A percentile compares a stretch with the other conserved stretches of the same genome.
phyloP scores from a whole-genome alignment of 73 alveolate species.

The Effrenium voratum region DNA sequence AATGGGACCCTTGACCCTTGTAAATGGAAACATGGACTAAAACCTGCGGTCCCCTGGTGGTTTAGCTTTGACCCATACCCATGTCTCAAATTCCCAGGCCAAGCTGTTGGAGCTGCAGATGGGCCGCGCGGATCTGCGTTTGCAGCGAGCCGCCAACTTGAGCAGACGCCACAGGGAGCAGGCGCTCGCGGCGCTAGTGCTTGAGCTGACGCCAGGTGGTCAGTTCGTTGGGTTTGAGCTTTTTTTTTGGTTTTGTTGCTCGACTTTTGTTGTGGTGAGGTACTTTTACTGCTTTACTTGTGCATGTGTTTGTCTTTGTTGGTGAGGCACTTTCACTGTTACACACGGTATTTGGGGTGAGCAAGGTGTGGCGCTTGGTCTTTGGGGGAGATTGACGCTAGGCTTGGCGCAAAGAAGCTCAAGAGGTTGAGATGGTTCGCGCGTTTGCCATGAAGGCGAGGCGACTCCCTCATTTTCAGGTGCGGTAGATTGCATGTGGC shows the following conservation, averaged over 20 bases:
- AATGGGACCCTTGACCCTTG: too few species aligned
- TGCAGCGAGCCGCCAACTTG: constrained; percentile 28
- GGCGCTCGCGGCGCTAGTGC: neutral
- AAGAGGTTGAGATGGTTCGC: constrained; percentile 48
- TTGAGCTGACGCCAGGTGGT: too few species aligned
- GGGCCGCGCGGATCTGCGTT: constrained; percentile 84
- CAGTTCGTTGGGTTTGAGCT: too few species aligned
- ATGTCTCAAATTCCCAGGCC: neutral
- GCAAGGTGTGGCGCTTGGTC: too few species aligned
- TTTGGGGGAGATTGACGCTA: too few species aligned
- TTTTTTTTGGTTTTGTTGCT: too few species aligned
- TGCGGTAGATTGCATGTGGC: neutral
- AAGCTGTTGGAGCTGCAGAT: constrained; percentile 73
- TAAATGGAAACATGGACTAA: neutral
- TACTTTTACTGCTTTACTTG: too few species aligned
- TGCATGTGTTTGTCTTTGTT: too few species aligned
- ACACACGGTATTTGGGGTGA: too few species aligned
- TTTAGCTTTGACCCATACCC: neutral
- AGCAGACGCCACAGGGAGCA: constrained; percentile 50
- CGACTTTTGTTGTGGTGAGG: too few species aligned
- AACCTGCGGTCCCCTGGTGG: neutral
- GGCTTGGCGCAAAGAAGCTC: constrained; percentile 86
- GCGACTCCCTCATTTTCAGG: neutral
- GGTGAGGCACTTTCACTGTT: too few species aligned
- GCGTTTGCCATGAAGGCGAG: constrained; percentile 66